phyloP scores from a whole-genome alignment of 1,284 basidiomycete species.

The Wallemia mellicola region DNA sequence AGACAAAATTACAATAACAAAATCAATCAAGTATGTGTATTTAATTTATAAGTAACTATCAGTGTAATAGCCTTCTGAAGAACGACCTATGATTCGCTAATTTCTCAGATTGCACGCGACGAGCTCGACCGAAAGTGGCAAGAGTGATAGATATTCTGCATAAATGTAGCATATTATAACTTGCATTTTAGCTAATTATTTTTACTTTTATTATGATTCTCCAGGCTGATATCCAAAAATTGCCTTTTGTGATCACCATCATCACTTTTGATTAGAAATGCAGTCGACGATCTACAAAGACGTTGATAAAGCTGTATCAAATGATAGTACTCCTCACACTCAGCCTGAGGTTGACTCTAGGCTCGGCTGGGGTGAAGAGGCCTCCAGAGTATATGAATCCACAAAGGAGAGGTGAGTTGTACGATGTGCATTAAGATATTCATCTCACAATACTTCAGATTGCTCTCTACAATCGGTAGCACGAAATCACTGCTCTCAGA shows the following conservation, averaged over 20 bases:
- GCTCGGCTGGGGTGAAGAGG: constrained; percentile 1
- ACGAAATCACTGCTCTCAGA: constrained; percentile 38
- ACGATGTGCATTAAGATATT: not conserved
- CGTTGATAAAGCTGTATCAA: not conserved
- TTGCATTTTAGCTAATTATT: too few relatives aligned
- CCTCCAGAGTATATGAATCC: not conserved
- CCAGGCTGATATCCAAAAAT: not conserved
- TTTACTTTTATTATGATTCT: not conserved
- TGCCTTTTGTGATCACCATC: not conserved
- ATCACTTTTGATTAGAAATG: not conserved
- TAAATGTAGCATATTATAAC: too few relatives aligned
- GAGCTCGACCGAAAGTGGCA: too few relatives aligned
- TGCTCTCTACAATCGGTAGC: not conserved
- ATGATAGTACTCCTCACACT: not conserved
- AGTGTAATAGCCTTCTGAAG: too few relatives aligned
- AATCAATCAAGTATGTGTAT: too few relatives aligned
- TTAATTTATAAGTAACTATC: too few relatives aligned
- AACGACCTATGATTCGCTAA: too few relatives aligned
- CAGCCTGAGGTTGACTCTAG: not conserved
- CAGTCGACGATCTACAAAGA: not conserved
- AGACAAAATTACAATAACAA: too few relatives aligned
- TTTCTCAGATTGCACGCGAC: too few relatives aligned
- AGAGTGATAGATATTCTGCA: too few relatives aligned
- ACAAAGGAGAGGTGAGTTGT: not conserved
- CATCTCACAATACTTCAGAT: not conserved